phyloP scores from a whole-genome alignment of 2,329 filamentous ascomycete species.

The Arthrocladium fulminans region DNA sequence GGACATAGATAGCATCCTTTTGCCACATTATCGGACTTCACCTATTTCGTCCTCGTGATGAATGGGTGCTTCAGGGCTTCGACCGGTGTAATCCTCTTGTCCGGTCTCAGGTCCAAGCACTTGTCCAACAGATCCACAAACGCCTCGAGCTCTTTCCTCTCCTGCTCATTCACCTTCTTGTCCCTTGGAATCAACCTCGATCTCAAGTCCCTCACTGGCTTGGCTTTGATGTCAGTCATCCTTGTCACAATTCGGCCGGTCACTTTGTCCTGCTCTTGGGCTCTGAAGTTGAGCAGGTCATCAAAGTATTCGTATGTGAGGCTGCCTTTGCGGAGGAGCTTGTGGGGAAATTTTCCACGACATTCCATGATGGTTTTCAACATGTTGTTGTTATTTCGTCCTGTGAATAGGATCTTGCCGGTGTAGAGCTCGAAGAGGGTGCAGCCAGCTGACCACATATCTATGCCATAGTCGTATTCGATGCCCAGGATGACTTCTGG shows the following conservation, averaged over 20 bases:
- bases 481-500: conserved; percentile 97
- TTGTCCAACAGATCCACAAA: conserved; percentile 84
- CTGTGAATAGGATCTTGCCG: conserved; percentile 92
- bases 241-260: conserved; percentile 62
- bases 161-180: conserved; percentile 62
- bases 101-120: conserved; percentile 81
- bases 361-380: conserved; percentile 92
- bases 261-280: conserved; percentile 76
- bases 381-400: conserved; percentile 97
- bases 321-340: conserved; percentile 75
- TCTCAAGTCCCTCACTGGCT: conserved; percentile 73
- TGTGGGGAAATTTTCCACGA: conserved; percentile 81
- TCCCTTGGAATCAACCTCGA: conserved; percentile 65
- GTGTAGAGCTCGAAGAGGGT: conserved; percentile 96
- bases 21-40: not conserved
- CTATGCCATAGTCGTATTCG: conserved; percentile 85
- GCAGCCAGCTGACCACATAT: conserved; percentile 97
- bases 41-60: conserved; percentile 44
- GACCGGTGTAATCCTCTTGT: conserved; percentile 77
- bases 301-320: conserved; percentile 74
- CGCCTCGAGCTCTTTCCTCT: conserved; percentile 66
- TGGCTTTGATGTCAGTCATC: conserved; percentile 44
- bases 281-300: conserved; percentile 72
- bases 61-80: conserved; percentile 89
- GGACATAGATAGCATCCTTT: not conserved